Conservation (phyloP, 148 eudicot genomes). For the Gaultheria prostrata region DNA sequence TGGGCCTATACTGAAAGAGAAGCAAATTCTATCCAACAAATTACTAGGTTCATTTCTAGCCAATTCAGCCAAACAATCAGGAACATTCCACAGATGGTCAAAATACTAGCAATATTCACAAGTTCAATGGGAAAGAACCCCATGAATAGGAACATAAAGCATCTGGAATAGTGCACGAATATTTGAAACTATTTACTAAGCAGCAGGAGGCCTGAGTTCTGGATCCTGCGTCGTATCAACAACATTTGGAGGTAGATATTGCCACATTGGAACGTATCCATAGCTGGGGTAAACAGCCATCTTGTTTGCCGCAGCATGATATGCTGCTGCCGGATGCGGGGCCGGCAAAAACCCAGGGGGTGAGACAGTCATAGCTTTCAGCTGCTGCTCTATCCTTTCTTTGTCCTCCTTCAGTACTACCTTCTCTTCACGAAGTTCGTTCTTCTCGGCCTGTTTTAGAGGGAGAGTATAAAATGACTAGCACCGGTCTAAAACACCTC, state of each 20-base stretch:
- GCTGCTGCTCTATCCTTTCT: slow-evolving; percentile 71
- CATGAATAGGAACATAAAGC: slow-evolving; percentile 18
- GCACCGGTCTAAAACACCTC: background rate
- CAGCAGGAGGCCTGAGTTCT: slow-evolving; percentile 95
- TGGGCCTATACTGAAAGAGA: too few relatives aligned
- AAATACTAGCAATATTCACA: slow-evolving; percentile 29
- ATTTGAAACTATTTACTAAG: slow-evolving; percentile 34
- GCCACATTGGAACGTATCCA: slow-evolving; percentile 87
- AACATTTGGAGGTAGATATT: slow-evolving; percentile 60
- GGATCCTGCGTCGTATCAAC: slow-evolving; percentile 81
- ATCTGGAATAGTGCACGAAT: slow-evolving; percentile 17
- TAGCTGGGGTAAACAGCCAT: slow-evolving; percentile 72
- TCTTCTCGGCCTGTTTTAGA: slow-evolving; percentile 71
- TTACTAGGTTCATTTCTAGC: background rate
- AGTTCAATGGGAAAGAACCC: slow-evolving; percentile 3
- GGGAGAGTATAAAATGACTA: background rate
- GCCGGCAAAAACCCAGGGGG: slow-evolving; percentile 51
- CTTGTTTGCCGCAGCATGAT: slow-evolving; percentile 59
- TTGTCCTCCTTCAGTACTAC: slow-evolving; percentile 56
- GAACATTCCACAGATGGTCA: background rate
- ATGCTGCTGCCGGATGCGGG: slow-evolving; percentile 39
- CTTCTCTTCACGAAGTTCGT: slow-evolving; percentile 96
- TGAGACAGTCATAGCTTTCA: slow-evolving; percentile 43
- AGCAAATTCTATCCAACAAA: background rate
- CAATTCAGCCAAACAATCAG: background rate